A percentile compares a stretch with the other conserved stretches of the same genome.
These are phyloP conservation scores for Atractiella rhizophila DNA, from an alignment of 768 basidiomycete species.

Conservation along the genomic window DNA sequence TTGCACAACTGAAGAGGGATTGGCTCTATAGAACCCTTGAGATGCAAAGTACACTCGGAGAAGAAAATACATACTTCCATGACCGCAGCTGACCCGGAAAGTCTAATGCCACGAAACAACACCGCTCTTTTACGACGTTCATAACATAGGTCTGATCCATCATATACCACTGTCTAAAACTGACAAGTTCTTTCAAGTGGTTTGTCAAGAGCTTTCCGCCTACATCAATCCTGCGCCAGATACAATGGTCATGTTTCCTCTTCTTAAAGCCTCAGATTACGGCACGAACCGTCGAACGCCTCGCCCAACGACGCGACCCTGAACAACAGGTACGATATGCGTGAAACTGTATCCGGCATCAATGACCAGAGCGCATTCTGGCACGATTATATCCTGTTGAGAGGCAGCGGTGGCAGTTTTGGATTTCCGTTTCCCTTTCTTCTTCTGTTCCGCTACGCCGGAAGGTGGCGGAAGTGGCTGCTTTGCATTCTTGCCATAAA, in stretches of 20 bases:
- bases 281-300: constrained; percentile 48
- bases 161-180: constrained; percentile 94
- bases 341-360: constrained; percentile 90
- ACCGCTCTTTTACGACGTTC: constrained; percentile 71
- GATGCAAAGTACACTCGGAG: background rate
- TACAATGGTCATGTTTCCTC: background rate
- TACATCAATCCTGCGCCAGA: constrained; percentile 47
- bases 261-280: background rate
- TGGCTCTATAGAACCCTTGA: background rate
- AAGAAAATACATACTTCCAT: constrained; percentile 37
- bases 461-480: too few relatives aligned
- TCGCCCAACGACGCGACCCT: constrained; percentile 45
- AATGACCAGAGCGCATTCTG: constrained; percentile 58
- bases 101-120: constrained; percentile 52
- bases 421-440: background rate
- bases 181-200: constrained; percentile 74
- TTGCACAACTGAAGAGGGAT: too few relatives aligned
- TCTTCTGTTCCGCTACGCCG: background rate
- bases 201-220: constrained; percentile 90
- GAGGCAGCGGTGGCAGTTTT: too few relatives aligned
- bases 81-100: constrained; percentile 48
- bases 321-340: constrained; percentile 60
- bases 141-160: constrained; percentile 89
- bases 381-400: constrained; percentile 29
- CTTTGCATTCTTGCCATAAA: too few relatives aligned